Conservation (phyloP, 2,329 filamentous ascomycete genomes). For the Fusarium beomiforme region DNA sequence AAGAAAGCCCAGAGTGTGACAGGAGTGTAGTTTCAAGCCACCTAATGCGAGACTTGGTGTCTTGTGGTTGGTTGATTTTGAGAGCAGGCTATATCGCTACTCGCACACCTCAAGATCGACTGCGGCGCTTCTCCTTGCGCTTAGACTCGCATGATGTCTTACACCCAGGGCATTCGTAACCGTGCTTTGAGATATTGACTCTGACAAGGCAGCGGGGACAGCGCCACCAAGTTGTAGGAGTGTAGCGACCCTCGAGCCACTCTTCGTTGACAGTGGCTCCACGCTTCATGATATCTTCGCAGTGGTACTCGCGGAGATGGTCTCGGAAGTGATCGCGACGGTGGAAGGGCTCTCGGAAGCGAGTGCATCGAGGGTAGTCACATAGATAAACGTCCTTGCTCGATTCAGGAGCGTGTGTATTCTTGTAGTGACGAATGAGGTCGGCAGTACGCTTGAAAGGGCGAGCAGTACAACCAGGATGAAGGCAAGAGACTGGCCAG, state of each 20-base stretch:
- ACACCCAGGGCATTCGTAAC: constrained; percentile 60
- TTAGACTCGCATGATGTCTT: constrained; percentile 57
- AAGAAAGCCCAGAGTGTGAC: constrained; percentile 3
- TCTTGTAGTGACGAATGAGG: constrained; percentile 62
- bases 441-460: constrained; percentile 64
- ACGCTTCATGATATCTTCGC: constrained; percentile 63
- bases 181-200: constrained; percentile 52
- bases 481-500: constrained; percentile 52
- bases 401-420: constrained; percentile 56
- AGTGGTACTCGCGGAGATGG: constrained; percentile 65
- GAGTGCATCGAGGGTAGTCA: constrained; percentile 61
- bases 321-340: constrained; percentile 67
- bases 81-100: constrained; percentile 15
- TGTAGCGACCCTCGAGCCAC: constrained; percentile 53
- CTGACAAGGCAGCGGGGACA: constrained; percentile 63
- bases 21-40: constrained; percentile 17
- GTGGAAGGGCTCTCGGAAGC: constrained; percentile 58
- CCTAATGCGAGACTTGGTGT: constrained; percentile 10
- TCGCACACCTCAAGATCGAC: constrained; percentile 30
- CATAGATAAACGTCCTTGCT: constrained; percentile 58
- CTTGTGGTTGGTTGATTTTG: constrained; percentile 17
- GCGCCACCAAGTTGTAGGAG: constrained; percentile 61
- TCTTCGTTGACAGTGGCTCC: constrained; percentile 49
- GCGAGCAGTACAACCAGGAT: constrained; percentile 54
- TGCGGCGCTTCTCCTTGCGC: constrained; percentile 50